A percentile compares a stretch with the other conserved stretches of the same genome.
Evolutionary conservation across 2,329 filamentous ascomycete genomes (phyloP).

Genomic region (Aspergillus aculeatinus): DNA sequence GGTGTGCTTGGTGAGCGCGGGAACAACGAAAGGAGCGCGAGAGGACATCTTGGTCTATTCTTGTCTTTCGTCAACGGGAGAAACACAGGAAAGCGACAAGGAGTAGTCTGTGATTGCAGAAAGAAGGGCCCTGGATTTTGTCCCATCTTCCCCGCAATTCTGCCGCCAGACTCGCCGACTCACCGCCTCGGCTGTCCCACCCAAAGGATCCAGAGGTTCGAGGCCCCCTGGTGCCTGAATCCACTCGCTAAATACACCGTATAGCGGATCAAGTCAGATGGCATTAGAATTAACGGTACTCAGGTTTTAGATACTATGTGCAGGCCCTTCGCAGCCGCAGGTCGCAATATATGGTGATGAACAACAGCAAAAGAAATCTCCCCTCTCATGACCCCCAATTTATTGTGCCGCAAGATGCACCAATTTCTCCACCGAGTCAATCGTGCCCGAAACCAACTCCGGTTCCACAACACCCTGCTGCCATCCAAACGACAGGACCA

Average conservation of each 20-base stretch:
- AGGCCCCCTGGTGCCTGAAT: background rate
- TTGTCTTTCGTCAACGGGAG: background rate
- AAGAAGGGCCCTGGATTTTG: constrained; percentile 2
- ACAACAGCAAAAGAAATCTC: background rate
- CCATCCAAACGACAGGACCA: constrained; percentile 45
- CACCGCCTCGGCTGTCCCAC: constrained; percentile 21
- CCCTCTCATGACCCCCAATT: background rate
- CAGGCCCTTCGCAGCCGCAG: background rate
- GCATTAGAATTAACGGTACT: too few relatives aligned
- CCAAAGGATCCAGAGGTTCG: background rate
- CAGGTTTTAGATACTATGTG: background rate
- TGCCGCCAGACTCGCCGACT: constrained; percentile 21
- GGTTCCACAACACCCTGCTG: constrained; percentile 37
- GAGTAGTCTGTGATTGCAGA: background rate
- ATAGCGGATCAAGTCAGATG: too few relatives aligned
- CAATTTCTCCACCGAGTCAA: constrained; percentile 21
- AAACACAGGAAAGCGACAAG: background rate
- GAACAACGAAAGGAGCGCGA: constrained; percentile 66
- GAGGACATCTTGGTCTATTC: constrained; percentile 39
- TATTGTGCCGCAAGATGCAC: constrained; percentile 7
- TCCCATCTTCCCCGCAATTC: constrained; percentile 23
- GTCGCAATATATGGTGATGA: background rate
- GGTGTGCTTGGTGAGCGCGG: constrained; percentile 79
- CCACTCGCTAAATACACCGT: background rate
- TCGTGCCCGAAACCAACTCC: constrained; percentile 20